Evolutionary conservation across 495 filamentous ascomycete genomes (phyloP).

Genomic region (Podospora anserina): DNA sequence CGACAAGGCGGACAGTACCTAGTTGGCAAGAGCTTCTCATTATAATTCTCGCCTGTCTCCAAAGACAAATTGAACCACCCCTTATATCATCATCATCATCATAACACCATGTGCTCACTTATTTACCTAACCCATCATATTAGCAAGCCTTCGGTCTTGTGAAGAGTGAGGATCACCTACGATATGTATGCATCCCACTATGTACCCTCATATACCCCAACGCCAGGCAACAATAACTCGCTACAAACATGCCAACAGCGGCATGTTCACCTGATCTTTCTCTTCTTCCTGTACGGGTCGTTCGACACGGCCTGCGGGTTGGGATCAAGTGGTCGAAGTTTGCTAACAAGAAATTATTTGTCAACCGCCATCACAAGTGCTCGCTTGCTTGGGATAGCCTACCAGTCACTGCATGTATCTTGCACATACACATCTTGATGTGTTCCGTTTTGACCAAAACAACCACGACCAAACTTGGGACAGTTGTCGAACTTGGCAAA

Average conservation of each 20-base stretch:
- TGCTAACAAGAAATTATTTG: not conserved
- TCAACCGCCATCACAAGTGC: too few species aligned
- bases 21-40: not conserved
- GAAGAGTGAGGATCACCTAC: not conserved
- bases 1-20: not conserved
- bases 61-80: not conserved
- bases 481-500: slow-evolving; percentile 31
- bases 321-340: not conserved
- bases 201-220: not conserved
- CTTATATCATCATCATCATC: not conserved
- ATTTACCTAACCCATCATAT: not conserved
- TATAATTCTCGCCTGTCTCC: not conserved
- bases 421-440: slow-evolving; percentile 19
- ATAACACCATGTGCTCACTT: not conserved
- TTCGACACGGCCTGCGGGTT: not conserved
- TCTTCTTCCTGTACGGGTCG: slow-evolving; percentile 3
- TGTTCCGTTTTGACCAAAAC: slow-evolving; percentile 24
- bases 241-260: not conserved
- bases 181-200: not conserved
- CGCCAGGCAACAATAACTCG: not conserved
- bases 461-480: slow-evolving; percentile 23
- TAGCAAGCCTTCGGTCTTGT: not conserved
- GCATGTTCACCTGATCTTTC: not conserved
- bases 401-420: slow-evolving; percentile 15
- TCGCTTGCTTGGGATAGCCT: not conserved